Conservation (phyloP, 495 filamentous ascomycete species). For the Penicillium antarcticum region DNA sequence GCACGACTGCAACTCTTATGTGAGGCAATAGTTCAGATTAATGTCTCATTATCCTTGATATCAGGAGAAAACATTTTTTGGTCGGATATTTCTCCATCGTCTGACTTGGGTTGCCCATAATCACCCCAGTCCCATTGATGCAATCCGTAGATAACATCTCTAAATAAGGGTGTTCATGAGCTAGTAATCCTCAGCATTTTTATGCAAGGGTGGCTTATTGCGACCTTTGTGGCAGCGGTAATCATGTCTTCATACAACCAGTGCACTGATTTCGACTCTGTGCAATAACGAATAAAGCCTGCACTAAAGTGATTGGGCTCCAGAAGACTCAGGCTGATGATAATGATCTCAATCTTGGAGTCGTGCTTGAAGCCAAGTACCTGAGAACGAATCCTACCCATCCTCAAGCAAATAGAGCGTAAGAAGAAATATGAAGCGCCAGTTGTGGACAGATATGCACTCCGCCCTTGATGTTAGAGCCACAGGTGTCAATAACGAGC, state of each 20-base stretch:
- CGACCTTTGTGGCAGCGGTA: slow-evolving; percentile 4
- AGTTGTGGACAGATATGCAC: slow-evolving; percentile 7
- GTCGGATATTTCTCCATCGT: neutral
- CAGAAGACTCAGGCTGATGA: slow-evolving; percentile 4
- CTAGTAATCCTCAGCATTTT: slow-evolving; percentile 6
- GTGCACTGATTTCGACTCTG: neutral
- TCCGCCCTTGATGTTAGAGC: neutral
- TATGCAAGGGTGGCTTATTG: neutral
- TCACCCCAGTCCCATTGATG: slow-evolving; percentile 6
- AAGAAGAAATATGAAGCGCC: slow-evolving; percentile 1
- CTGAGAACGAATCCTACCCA: neutral
- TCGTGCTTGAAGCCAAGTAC: neutral
- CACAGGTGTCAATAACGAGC: slow-evolving; percentile 9
- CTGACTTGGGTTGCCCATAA: neutral
- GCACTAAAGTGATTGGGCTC: neutral
- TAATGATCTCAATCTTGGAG: slow-evolving; percentile 5
- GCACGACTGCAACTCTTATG: too few relatives aligned
- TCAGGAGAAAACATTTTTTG: neutral
- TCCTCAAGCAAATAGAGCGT: neutral
- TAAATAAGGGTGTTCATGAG: slow-evolving; percentile 1
- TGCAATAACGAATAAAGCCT: slow-evolving; percentile 9
- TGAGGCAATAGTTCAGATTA: too few relatives aligned
- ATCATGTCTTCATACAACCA: slow-evolving; percentile 6
- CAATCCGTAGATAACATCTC: slow-evolving; percentile 6
- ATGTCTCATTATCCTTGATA: neutral